Evolutionary conservation across 2,329 filamentous ascomycete genomes (phyloP).

Genomic region (Amauroascus niger): DNA sequence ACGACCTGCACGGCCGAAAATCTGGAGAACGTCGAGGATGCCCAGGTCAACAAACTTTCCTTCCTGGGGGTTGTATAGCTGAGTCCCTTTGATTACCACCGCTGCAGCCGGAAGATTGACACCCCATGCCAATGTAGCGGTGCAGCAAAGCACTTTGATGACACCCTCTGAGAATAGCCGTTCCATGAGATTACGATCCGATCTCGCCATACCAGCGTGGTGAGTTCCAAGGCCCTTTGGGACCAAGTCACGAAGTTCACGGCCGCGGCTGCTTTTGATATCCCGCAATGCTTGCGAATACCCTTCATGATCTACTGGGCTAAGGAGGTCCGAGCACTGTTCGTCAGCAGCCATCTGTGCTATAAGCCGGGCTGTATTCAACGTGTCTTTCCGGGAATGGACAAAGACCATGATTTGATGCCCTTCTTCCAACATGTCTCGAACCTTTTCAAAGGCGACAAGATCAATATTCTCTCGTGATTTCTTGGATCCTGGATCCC

Average conservation of each 20-base stretch:
- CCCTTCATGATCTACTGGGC: conserved; percentile 64
- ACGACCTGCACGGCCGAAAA: conserved; percentile 94
- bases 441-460: conserved; percentile 86
- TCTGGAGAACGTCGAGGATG: conserved; percentile 92
- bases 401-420: conserved; percentile 99
- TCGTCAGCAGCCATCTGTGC: conserved; percentile 79
- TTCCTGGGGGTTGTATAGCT: conserved; percentile 91
- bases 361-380: conserved; percentile 75
- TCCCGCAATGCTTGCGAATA: conserved; percentile 74
- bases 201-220: conserved; percentile 90
- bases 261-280: conserved; percentile 73
- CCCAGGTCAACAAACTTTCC: conserved; percentile 95
- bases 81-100: conserved; percentile 95
- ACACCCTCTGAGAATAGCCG: conserved; percentile 81
- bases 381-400: conserved; percentile 88
- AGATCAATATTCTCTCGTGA: conserved; percentile 83
- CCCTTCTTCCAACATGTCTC: conserved; percentile 79
- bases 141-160: conserved; percentile 96
- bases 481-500: conserved; percentile 56
- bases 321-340: conserved; percentile 69
- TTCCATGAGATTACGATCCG: conserved; percentile 93
- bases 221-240: conserved; percentile 89
- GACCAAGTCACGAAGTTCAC: conserved; percentile 79
- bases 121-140: conserved; percentile 94
- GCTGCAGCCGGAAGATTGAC: conserved; percentile 95